Base-by-base conservation (phyloP, 1,284 basidiomycete genomes). In the Naganishia liquefaciens region DNA sequence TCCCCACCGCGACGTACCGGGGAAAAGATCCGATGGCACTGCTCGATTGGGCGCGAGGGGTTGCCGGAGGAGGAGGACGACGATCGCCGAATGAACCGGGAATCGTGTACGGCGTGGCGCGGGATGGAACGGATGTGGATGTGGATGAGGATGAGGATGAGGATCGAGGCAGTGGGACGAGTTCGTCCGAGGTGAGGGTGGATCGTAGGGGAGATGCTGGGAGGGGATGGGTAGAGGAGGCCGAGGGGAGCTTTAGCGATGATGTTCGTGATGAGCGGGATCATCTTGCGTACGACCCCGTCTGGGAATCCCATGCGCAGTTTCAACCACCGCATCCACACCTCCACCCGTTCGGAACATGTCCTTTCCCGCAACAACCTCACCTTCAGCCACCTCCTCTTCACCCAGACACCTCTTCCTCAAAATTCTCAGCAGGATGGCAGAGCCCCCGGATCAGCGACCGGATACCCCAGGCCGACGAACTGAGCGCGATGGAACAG, bases 401-500 rank as follows among this genome's bases (percentile, higher is more conserved):
- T 37, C 33, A 3, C n/a, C 33, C 33, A 13, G 33, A 37, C 2
- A 37, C 9, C 33, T 7, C 33, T 2, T 37, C 33, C 2, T 37
- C 33, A 3, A 3, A 2, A 9, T 11, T 30, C 27, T 37, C 55
- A 42, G 21, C 49, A 7, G 27, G 33, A 33, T 28, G 37, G 28
- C 40, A 44, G 62, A 27, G 44, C 43, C 28, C 27, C 37, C 9
- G 43, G n/a, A 61, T 68, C 4, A 54, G 63, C 7, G 63, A 68
- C 2, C 39, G 49, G 17, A 23, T 42, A 15, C 63, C 63, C 15
- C 23, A 25, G 30, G 47, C 33, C 19, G 66, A 64, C 27, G 63
- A 64, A 43, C 60, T 61, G 5, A 54, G 52, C n/a, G 27, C 52
- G 60, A 62, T 68, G 66, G 66, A 68, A 5, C 55, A 63, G 30